phyloP scores from a whole-genome alignment of 139 green algal species.

The Raphidocelis subcapitata region DNA sequence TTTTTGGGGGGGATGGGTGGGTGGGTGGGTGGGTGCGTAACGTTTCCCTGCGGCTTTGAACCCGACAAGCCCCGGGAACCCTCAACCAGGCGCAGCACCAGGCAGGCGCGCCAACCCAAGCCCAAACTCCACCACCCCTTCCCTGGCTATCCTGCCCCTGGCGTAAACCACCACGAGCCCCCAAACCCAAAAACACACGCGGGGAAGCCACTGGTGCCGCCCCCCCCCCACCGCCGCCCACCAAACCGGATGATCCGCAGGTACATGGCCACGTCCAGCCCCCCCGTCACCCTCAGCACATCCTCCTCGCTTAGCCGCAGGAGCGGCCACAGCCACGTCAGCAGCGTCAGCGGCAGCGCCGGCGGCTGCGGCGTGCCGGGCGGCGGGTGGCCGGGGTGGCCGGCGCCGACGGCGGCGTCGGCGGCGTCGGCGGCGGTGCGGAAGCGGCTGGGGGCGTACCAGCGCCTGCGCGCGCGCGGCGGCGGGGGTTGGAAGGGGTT shows the following conservation, averaged over 20 bases:
- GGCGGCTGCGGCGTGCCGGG: conserved; percentile 4
- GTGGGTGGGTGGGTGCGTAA: no score
- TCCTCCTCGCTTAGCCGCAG: conserved; percentile 8
- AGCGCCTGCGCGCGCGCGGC: no score
- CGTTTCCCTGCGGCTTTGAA: no score
- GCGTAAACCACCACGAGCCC: no score
- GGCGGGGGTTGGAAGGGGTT: no score
- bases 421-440: no score
- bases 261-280: conserved; percentile 28
- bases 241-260: conserved; percentile 21
- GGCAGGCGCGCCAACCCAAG: not conserved
- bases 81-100: not conserved
- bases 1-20: no score
- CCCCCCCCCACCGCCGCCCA: not conserved
- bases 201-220: no score
- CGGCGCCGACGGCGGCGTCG: not conserved
- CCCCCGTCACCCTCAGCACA: conserved; percentile 1
- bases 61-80: no score
- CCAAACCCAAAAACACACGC: not conserved
- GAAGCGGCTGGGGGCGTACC: no score
- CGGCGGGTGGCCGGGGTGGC: not conserved
- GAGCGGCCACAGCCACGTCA: conserved; percentile 23
- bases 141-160: no score
- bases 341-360: conserved; percentile 9
- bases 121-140: not conserved